Base-by-base conservation (phyloP, 768 basidiomycete species). In the Lactifluus rugatus region DNA sequence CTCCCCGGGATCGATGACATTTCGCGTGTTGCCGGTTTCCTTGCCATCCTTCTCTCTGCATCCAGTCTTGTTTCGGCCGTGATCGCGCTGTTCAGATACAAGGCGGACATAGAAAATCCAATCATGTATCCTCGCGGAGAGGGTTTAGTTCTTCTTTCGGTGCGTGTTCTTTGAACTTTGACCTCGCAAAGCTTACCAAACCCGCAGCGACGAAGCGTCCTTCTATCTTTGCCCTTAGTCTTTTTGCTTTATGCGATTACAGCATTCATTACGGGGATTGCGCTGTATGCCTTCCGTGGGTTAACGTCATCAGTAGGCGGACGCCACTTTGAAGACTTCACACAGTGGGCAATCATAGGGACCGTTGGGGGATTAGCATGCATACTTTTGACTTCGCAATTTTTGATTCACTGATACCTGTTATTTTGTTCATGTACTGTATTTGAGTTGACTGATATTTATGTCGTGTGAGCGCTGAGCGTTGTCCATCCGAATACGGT, bases 171-270 rank as follows among this genome's bases (percentile, higher is more conserved):
- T n/a, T 39, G 10, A 71, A 36, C 51, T 60, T 14, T 10, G 49
- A 32, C 9, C 45, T 39, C 2, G 48, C 25, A 39, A 45, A 52
- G n/a, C 54, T 67, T 13, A 63, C 42, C 9, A 10, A 28, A 26
- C 50, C 34, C 61, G 31, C 67, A 85, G 82, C 74, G 78, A 65
- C 77, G 83, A 21, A 82, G 81, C 57, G 71, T 89, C 25, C 70
- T 86, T 37, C 74, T 87, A 58, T 86, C 88, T 0, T 76, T 89
- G 13, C 88, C 89, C 0, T 72, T 87, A 21, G 85, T 89, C 26
- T 83, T 89, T 62, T 72, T 89, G 34, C 79, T 81, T 0, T 90
- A 89, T 68, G 80, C 85, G 1, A 76, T 89, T 60, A 75, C 82
- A 1, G 84, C 79, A 1, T 86, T 90, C 71, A 70, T 88, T 37